Conservation (phyloP, 2,329 filamentous ascomycete genomes). For the Helminthosporium solani region DNA sequence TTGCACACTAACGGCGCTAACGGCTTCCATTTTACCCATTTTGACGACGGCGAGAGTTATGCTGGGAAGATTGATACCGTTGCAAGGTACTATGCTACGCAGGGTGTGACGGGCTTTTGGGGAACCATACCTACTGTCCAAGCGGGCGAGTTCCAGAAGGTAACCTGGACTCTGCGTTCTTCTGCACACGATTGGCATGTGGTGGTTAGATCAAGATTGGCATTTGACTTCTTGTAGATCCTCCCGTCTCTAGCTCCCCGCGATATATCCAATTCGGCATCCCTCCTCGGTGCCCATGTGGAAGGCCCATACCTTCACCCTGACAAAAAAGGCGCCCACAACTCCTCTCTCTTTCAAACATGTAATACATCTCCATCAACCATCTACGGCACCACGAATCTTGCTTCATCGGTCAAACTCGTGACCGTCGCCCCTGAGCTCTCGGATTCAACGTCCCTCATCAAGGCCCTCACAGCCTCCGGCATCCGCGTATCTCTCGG, state of each 20-base stretch:
- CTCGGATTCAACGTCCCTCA: slow-evolving; percentile 43
- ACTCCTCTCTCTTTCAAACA: slow-evolving; percentile 46
- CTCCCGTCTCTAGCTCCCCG: slow-evolving; percentile 51
- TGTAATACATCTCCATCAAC: slow-evolving; percentile 36
- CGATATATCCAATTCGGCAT: slow-evolving; percentile 46
- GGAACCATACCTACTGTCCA: slow-evolving; percentile 56
- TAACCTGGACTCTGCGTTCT: slow-evolving; percentile 14
- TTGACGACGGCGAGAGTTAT: slow-evolving; percentile 46
- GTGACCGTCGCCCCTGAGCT: slow-evolving; percentile 57
- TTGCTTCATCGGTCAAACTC: slow-evolving; percentile 48
- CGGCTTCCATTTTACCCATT: slow-evolving; percentile 58
- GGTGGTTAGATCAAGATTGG: neutral
- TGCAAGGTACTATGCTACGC: slow-evolving; percentile 51
- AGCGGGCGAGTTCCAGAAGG: slow-evolving; percentile 49
- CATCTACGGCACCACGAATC: slow-evolving; percentile 51
- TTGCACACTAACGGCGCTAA: slow-evolving; percentile 57
- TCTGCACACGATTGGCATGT: too few species aligned
- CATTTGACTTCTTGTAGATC: slow-evolving; percentile 36
- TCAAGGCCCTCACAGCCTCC: slow-evolving; percentile 44
- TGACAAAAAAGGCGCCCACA: slow-evolving; percentile 57
- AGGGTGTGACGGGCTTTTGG: slow-evolving; percentile 57
- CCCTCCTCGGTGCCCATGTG: slow-evolving; percentile 56
- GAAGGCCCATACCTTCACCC: slow-evolving; percentile 59
- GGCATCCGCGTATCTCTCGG: slow-evolving; percentile 52
- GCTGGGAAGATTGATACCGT: slow-evolving; percentile 47